phyloP scores from a whole-genome alignment of 192 early-diverging fungal species.

The Rhizophagus clarus region DNA sequence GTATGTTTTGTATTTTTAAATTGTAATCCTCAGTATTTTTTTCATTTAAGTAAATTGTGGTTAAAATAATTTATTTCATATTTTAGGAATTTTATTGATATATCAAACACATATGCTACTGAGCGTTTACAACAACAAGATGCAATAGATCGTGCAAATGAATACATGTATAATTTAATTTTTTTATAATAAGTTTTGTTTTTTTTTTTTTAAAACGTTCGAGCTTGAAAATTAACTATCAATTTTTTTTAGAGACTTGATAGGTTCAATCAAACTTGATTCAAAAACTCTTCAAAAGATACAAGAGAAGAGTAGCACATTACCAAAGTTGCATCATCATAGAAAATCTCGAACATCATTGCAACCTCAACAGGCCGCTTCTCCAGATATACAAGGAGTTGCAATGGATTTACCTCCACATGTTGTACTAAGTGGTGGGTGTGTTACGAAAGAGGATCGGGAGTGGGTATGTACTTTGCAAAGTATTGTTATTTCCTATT shows the following conservation, averaged over 20 bases:
- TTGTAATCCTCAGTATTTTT: background rate
- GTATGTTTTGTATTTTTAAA: too few relatives aligned
- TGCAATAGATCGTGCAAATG: constrained; percentile 31
- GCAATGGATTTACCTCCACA: background rate
- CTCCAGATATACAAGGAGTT: background rate
- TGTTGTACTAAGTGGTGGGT: background rate
- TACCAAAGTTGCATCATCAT: constrained; percentile 5
- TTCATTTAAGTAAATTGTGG: background rate
- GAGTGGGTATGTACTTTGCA: background rate
- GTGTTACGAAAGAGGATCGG: constrained; percentile 3
- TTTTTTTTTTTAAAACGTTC: background rate
- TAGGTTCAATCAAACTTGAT: constrained; percentile 21
- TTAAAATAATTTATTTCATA: background rate
- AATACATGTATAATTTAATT: constrained; percentile 25
- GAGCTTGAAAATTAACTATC: background rate
- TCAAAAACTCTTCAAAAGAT: constrained; percentile 8
- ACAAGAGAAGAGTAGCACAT: constrained; percentile 19
- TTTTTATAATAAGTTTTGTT: background rate
- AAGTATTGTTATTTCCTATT: background rate
- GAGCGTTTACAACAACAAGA: constrained; percentile 32
- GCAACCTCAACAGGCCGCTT: background rate
- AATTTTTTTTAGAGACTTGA: constrained; percentile 3
- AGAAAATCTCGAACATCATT: background rate
- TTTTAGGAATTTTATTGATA: constrained; percentile 27
- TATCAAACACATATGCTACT: constrained; percentile 19